Percentiles rank a stretch among this genome's conserved stretches.
Evolutionary conservation across 208 protist species (phyloP).

Genomic region (Trypanosoma cruzi): DNA sequence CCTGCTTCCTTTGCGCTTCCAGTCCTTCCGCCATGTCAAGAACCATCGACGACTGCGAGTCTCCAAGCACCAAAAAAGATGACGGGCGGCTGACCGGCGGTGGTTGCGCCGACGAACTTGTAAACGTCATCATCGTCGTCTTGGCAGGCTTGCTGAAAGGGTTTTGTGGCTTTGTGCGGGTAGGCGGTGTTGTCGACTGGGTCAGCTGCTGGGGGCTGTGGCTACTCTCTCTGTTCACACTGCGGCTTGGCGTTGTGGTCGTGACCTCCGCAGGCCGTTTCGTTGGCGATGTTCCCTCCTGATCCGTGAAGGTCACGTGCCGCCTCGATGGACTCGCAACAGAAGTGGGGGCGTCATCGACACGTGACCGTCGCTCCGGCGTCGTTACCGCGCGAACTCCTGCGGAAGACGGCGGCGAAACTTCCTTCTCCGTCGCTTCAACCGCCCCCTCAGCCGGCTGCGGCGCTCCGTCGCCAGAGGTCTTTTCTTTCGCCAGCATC

Average conservation of each 20-base stretch:
- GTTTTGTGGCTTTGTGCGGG: slow-evolving; percentile 24
- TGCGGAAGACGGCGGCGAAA: background rate
- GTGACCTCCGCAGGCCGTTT: background rate
- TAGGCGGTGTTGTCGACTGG: background rate
- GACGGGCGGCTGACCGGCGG: background rate
- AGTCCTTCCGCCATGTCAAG: background rate
- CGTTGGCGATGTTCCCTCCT: background rate
- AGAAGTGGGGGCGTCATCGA: background rate
- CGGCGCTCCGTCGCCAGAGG: background rate
- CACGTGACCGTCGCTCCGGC: background rate
- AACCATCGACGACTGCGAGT: slow-evolving; percentile 16
- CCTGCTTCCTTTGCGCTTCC: background rate
- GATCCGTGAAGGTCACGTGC: slow-evolving; percentile 15
- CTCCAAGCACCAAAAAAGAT: slow-evolving; percentile 18
- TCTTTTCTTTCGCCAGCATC: slow-evolving; percentile 50
- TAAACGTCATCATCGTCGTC: slow-evolving; percentile 15
- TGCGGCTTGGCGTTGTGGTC: background rate
- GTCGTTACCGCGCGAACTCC: background rate
- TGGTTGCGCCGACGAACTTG: slow-evolving; percentile 2
- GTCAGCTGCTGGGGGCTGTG: background rate
- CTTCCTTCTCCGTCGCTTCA: background rate
- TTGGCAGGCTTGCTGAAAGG: slow-evolving; percentile 40
- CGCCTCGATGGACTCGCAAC: slow-evolving; percentile 4
- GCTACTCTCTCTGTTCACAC: background rate
- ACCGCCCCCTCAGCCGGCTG: background rate